Evolutionary conservation across 1,284 basidiomycete genomes (phyloP).

Genomic region (Trichosporon coremiiforme): DNA sequence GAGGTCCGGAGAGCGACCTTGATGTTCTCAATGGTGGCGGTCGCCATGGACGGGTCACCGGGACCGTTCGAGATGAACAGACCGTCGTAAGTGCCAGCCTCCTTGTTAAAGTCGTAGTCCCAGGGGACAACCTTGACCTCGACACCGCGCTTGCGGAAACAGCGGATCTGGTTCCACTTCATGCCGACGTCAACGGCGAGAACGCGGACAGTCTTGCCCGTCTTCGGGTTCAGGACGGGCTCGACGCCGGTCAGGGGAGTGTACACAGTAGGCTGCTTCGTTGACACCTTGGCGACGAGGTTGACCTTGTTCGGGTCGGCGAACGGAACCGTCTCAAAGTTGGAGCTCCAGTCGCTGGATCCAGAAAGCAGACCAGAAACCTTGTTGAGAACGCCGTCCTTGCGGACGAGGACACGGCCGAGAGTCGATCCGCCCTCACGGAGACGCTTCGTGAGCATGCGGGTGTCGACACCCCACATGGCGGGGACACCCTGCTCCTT

Average conservation of each 20-base stretch:
- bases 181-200: conserved; percentile 96
- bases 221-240: conserved; percentile 72
- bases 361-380: conserved; percentile 50
- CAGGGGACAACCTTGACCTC: conserved; percentile 98
- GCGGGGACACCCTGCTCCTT: conserved; percentile 94
- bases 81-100: conserved; percentile 83
- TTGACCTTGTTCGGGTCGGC: conserved; percentile 87
- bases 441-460: conserved; percentile 94
- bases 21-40: conserved; percentile 72
- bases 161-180: conserved; percentile 99
- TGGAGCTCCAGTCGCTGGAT: conserved; percentile 68
- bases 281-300: conserved; percentile 88
- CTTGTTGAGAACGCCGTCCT: conserved; percentile 53
- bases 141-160: conserved; percentile 89
- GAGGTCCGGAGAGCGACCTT: conserved; percentile 70
- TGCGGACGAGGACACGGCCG: conserved; percentile 73
- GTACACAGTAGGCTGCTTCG: conserved; percentile 69
- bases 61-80: conserved; percentile 98
- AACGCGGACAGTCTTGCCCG: conserved; percentile 76
- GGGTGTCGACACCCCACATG: conserved; percentile 94
- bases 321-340: conserved; percentile 80
- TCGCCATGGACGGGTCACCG: conserved; percentile 88
- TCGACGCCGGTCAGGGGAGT: conserved; percentile 59
- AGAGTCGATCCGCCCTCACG: conserved; percentile 93
- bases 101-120: conserved; percentile 85